Conservation (phyloP, 805 yeast species). For the Starmera quercuum region DNA sequence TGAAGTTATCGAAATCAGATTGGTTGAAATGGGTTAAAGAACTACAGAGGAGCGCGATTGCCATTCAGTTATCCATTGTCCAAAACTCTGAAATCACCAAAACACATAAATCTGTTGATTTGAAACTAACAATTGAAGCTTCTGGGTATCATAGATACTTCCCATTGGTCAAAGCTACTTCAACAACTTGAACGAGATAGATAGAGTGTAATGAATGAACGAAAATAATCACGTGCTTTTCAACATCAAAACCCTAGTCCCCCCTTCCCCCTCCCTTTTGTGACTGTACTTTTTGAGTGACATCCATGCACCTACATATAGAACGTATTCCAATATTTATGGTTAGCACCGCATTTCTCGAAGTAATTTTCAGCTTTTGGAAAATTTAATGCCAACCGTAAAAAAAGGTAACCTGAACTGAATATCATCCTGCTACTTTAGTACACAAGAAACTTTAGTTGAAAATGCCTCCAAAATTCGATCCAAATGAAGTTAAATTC, state of each 20-base stretch:
- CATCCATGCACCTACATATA: too few relatives aligned
- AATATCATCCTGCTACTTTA: neutral
- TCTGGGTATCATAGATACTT: slow-evolving; percentile 38
- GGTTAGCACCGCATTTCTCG: too few relatives aligned
- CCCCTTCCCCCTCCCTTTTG: too few relatives aligned
- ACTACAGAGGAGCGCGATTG: slow-evolving; percentile 23
- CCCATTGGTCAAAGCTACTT: slow-evolving; percentile 32
- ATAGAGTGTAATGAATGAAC: too few relatives aligned
- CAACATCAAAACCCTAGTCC: too few relatives aligned
- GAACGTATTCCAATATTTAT: too few relatives aligned
- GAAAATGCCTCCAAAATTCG: slow-evolving; percentile 96
- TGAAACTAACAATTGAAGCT: too few relatives aligned
- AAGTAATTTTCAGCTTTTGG: too few relatives aligned
- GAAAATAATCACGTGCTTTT: too few relatives aligned
- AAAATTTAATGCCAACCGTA: neutral
- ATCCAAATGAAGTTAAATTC: slow-evolving; percentile 97
- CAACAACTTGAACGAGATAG: too few relatives aligned
- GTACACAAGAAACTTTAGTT: too few relatives aligned
- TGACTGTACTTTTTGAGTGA: too few relatives aligned
- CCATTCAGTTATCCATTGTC: slow-evolving; percentile 12
- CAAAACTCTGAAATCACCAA: slow-evolving; percentile 5
- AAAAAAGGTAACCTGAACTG: neutral
- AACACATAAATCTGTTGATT: slow-evolving; percentile 13
- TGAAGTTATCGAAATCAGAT: slow-evolving; percentile 20
- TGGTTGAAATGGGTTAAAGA: slow-evolving; percentile 23